Percentiles rank a stretch among this genome's conserved stretches.
Conservation (phyloP, 2,329 filamentous ascomycete genomes). For the Colletotrichum paranaense region DNA sequence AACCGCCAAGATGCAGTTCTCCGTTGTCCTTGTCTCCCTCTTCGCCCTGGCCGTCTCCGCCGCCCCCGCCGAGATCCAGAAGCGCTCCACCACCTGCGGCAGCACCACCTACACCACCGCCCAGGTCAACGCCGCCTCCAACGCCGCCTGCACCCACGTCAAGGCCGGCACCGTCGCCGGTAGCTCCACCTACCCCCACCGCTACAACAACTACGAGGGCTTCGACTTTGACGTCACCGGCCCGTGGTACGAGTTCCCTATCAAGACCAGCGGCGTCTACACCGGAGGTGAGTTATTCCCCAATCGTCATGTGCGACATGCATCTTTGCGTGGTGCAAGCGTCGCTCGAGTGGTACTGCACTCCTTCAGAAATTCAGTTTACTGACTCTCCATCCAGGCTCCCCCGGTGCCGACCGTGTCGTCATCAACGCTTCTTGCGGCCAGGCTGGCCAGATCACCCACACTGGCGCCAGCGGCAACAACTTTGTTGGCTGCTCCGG, state of each 20-base stretch:
- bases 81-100: conserved; percentile 63
- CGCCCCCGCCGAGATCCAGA: conserved; percentile 27
- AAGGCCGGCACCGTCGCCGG: conserved; percentile 49
- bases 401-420: conserved; percentile 75
- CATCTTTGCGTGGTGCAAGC: not conserved
- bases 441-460: conserved; percentile 74
- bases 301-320: not conserved
- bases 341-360: not conserved
- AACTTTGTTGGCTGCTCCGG: conserved; percentile 66
- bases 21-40: conserved; percentile 31
- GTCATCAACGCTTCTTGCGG: conserved; percentile 69
- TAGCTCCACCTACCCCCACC: conserved; percentile 62
- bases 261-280: conserved; percentile 67
- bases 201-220: conserved; percentile 72
- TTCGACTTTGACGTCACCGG: conserved; percentile 68
- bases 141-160: conserved; percentile 65
- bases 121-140: conserved; percentile 61
- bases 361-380: not conserved
- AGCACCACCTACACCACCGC: conserved; percentile 61
- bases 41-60: conserved; percentile 32
- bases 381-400: conserved; percentile 52
- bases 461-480: conserved; percentile 77
- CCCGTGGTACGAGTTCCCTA: conserved; percentile 74
- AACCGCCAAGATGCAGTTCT: conserved; percentile 32
- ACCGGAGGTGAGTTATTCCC: conserved; percentile 59